Base-by-base conservation (phyloP, 148 eudicot genomes). In the Fallopia convolvulus region DNA sequence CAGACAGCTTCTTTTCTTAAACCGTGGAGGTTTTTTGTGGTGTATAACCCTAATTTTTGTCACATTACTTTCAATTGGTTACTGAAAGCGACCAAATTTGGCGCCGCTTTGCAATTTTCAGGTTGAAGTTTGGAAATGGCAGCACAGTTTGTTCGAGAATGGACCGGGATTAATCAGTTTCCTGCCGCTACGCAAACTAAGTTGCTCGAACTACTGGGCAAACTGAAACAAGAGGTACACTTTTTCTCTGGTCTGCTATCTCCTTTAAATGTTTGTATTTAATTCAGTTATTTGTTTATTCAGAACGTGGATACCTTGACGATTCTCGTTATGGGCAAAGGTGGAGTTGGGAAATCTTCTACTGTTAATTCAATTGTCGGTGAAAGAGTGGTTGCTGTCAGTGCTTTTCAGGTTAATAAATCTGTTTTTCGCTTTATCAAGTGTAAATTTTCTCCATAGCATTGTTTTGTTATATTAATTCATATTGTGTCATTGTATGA, bases 341-440 rank as follows among this genome's bases (percentile, higher is more conserved):
- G 99, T 3, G 99, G 99, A 76, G 97, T 94, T 78, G 99, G 99
- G 65, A 94, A 94, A 80, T 94, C 99, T 10, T 94, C 99, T 1
- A 92, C 93, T 3, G 89, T 94, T 74, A 94, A 94, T 81, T 94
- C 99, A 4, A 86, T 94, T 46, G 63, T 94, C 52, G 99, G 99
- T 60, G 99, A 95, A 85, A 81, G 94, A 85, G 97, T 84, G 20
- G 93, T 95, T 41, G 82, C 88, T 70, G 94, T 92, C 77, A 92
- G 92, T 81, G 94, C 99, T 77, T 95, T 95, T 77, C 99, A 95
- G 92, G 99, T 95, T 86, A 36, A 3, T 71, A 40, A 52, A 50
- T 66, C 6, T 66, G 44, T 61, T 14, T 30, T 26, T 26, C 3
- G 15, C 36, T 30, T 13, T 12, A 5, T 61, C 30, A 26, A 58